Evolutionary conservation across 2,329 filamentous ascomycete species (phyloP).

Genomic region (Aspergillus novoparasiticus): DNA sequence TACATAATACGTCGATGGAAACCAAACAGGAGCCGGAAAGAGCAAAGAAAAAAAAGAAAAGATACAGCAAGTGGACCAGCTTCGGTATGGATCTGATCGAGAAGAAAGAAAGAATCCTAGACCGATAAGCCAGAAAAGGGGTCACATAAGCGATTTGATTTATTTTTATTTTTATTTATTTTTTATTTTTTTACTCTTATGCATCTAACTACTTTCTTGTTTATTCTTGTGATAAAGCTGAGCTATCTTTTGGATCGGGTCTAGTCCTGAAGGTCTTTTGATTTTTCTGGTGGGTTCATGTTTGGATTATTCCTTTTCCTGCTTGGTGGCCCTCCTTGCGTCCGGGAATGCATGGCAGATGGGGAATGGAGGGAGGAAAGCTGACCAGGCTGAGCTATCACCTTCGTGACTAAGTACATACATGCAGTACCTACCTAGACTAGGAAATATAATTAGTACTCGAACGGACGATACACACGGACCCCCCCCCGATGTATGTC

Average conservation of each 20-base stretch:
- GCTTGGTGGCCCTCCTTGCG: constrained; percentile 11
- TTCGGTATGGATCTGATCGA: constrained; percentile 6
- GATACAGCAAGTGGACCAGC: background rate
- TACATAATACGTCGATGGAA: constrained; percentile 2
- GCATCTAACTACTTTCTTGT: background rate
- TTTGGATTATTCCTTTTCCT: background rate
- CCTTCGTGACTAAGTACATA: background rate
- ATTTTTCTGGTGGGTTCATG: background rate
- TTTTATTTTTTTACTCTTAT: background rate
- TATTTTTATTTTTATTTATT: background rate
- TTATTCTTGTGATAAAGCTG: no score
- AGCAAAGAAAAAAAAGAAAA: constrained; percentile 1
- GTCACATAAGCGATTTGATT: constrained; percentile 15
- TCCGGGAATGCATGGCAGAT: constrained; percentile 21
- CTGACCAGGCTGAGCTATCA: background rate
- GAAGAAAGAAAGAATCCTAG: constrained; percentile 2
- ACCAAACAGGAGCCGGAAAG: background rate
- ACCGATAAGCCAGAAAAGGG: constrained; percentile 14
- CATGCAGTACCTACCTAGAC: background rate
- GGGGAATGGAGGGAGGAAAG: constrained; percentile 11
- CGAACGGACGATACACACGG: background rate
- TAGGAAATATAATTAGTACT: background rate
- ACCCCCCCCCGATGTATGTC: background rate
- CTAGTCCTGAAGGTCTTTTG: background rate
- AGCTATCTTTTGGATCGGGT: background rate